Conservation (phyloP, 23 red algal genomes). For the Agarophyton chilense region DNA sequence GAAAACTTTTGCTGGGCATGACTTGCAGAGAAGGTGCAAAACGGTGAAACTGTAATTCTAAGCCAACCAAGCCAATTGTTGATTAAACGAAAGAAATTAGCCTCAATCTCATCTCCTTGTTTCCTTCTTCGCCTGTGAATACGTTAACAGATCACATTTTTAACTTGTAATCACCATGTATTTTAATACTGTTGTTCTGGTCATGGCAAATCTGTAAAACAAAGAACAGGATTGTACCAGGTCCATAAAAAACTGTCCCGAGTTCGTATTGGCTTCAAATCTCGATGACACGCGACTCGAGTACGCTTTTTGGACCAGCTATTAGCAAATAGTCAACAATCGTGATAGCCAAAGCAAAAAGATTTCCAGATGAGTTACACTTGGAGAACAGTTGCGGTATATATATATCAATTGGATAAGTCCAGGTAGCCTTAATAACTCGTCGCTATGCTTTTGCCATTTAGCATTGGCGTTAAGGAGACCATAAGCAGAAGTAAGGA, state of each 20-base stretch:
- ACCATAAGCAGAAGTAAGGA: conserved; percentile 45
- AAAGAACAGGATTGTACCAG: conserved; percentile 3
- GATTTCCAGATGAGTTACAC: background rate
- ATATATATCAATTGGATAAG: conserved; percentile 13
- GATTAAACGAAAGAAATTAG: background rate
- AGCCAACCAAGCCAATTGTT: conserved; percentile 32
- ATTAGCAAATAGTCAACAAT: conserved; percentile 50
- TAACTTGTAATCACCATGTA: conserved; percentile 42
- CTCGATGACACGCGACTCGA: background rate
- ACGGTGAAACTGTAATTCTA: conserved; percentile 3
- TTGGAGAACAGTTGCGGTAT: conserved; percentile 44
- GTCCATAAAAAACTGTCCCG: conserved; percentile 24
- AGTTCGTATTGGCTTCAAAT: conserved; percentile 53
- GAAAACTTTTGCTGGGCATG: too few species aligned
- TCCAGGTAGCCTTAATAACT: background rate
- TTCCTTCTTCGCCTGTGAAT: conserved; percentile 9
- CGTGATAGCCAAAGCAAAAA: background rate
- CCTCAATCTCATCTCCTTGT: background rate
- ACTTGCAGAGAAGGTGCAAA: too few species aligned
- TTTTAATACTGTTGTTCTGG: background rate
- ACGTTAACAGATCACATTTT: background rate
- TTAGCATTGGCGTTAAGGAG: conserved; percentile 39
- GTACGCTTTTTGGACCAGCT: background rate
- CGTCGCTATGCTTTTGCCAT: too few species aligned
- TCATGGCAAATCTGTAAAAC: conserved; percentile 9